Evolutionary conservation across 1,284 basidiomycete species (phyloP).

Genomic region (Ganoderma resinaceum): DNA sequence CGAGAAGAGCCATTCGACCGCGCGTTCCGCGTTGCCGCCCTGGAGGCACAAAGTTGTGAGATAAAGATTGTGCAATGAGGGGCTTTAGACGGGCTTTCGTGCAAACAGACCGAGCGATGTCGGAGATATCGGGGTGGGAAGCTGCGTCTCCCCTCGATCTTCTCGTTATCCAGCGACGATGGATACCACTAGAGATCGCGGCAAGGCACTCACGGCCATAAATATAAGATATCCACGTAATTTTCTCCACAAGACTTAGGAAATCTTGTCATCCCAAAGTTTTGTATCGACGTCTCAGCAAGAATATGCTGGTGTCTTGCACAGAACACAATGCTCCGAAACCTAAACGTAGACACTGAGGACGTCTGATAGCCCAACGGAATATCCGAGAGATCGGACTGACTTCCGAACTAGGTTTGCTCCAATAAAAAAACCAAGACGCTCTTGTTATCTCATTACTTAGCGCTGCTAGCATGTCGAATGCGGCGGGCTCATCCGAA

Average conservation of each 20-base stretch:
- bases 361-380: too few relatives aligned
- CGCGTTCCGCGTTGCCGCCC: constrained; percentile 82
- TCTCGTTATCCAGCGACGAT: neutral
- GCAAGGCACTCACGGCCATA: too few relatives aligned
- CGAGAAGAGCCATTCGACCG: constrained; percentile 97
- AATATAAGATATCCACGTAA: neutral
- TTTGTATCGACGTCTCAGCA: neutral
- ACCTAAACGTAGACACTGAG: too few relatives aligned
- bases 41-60: constrained; percentile 39
- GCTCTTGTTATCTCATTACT: neutral
- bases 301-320: neutral
- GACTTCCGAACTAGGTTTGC: neutral
- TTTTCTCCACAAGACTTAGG: neutral
- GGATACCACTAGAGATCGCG: too few relatives aligned
- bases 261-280: neutral
- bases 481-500: neutral
- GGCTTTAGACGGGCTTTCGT: neutral
- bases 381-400: neutral
- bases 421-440: neutral
- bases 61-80: neutral
- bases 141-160: neutral
- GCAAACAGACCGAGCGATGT: neutral
- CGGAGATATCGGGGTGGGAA: neutral
- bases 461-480: neutral
- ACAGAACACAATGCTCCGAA: too few relatives aligned